phyloP scores from a whole-genome alignment of 2,329 filamentous ascomycete species.

The Parastagonospora nodorum region DNA sequence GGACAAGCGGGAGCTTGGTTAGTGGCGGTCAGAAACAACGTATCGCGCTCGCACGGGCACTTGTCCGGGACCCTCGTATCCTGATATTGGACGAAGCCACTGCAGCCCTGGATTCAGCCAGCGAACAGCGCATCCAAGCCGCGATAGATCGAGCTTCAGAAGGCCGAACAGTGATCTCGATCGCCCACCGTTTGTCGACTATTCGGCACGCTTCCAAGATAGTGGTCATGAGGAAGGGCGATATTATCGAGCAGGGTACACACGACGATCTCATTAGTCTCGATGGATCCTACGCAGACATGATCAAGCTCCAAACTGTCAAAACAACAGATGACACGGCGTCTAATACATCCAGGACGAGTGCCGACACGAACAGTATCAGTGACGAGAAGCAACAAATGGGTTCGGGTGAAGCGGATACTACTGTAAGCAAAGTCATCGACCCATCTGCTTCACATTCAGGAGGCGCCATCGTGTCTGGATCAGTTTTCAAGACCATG shows the following conservation, averaged over 20 bases:
- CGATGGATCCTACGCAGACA: constrained; percentile 54
- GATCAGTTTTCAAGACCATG: constrained; percentile 39
- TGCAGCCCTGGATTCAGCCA: constrained; percentile 63
- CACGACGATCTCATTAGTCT: constrained; percentile 40
- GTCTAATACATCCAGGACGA: constrained; percentile 23
- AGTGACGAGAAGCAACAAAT: constrained; percentile 28
- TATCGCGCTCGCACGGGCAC: constrained; percentile 60
- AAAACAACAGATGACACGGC: constrained; percentile 47
- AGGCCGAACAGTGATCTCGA: constrained; percentile 45
- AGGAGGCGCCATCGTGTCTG: constrained; percentile 24
- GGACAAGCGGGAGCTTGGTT: constrained; percentile 59
- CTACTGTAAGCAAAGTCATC: background rate
- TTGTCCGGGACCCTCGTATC: constrained; percentile 63
- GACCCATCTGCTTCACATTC: constrained; percentile 7
- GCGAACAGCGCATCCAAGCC: constrained; percentile 60
- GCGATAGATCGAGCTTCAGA: constrained; percentile 42
- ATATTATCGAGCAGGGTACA: constrained; percentile 44
- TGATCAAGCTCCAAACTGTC: constrained; percentile 55
- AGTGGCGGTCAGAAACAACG: constrained; percentile 65
- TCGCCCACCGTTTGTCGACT: constrained; percentile 47
- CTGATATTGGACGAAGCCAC: constrained; percentile 68
- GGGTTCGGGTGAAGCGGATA: constrained; percentile 9
- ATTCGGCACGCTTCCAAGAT: constrained; percentile 45
- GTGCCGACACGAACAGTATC: constrained; percentile 25
- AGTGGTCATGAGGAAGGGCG: constrained; percentile 46